These are phyloP conservation scores for Hemileccinum rubropunctum DNA, from an alignment of 768 basidiomycete species.

Conservation along the genomic window DNA sequence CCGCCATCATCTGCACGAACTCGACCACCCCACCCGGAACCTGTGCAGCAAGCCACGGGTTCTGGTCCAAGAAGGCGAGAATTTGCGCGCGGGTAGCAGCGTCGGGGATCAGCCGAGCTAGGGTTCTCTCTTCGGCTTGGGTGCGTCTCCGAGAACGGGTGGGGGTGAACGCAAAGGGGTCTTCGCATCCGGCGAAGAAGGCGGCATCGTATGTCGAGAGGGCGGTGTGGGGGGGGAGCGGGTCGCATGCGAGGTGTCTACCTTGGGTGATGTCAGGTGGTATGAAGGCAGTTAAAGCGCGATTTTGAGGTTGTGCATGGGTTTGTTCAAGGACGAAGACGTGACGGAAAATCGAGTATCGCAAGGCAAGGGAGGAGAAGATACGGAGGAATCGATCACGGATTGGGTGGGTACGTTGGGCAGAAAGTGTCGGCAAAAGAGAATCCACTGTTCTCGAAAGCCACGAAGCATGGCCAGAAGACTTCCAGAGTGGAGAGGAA, in stretches of 20 bases:
- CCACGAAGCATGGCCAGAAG: constrained; percentile 61
- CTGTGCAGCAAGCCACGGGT: constrained; percentile 51
- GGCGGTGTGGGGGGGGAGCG: constrained; percentile 69
- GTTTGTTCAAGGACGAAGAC: constrained; percentile 68
- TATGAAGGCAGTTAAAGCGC: constrained; percentile 66
- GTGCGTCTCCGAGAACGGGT: constrained; percentile 38
- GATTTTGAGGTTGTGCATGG: constrained; percentile 38
- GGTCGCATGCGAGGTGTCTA: constrained; percentile 76
- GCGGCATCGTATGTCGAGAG: constrained; percentile 60
- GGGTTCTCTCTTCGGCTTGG: constrained; percentile 45
- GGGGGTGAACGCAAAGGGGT: constrained; percentile 35
- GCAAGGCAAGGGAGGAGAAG: constrained; percentile 41
- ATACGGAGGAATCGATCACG: constrained; percentile 32
- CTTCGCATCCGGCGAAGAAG: constrained; percentile 74
- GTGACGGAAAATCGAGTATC: constrained; percentile 68
- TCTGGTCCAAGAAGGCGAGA: constrained; percentile 57
- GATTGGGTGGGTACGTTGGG: constrained; percentile 32
- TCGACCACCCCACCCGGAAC: constrained; percentile 67
- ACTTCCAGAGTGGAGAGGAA: constrained; percentile 80
- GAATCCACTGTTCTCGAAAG: constrained; percentile 53
- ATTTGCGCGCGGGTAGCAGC: constrained; percentile 54
- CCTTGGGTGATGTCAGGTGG: constrained; percentile 52
- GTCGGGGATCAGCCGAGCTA: constrained; percentile 61
- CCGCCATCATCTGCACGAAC: constrained; percentile 54
- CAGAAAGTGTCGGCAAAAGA: constrained; percentile 32